phyloP scores from a whole-genome alignment of 371 early-diverging fungal species.

The Rhizopus stolonifer region DNA sequence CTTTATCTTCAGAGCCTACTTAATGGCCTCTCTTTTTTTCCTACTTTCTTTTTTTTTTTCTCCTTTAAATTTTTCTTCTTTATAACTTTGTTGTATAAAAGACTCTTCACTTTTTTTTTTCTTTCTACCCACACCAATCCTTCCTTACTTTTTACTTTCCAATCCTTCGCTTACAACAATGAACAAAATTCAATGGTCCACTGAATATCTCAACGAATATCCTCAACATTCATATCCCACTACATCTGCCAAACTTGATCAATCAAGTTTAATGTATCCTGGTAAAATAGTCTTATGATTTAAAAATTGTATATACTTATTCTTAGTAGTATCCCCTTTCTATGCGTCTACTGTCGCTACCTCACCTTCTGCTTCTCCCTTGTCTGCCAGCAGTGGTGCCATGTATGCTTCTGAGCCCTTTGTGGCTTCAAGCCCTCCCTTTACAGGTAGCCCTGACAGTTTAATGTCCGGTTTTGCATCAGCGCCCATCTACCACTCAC shows the following conservation, averaged over 20 bases:
- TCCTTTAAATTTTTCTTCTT: too few relatives aligned
- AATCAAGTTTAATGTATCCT: constrained; percentile 32
- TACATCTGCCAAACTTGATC: constrained; percentile 2
- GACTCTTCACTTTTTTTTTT: too few relatives aligned
- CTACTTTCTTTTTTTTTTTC: too few relatives aligned
- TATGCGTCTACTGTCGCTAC: constrained; percentile 11
- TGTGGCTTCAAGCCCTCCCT: constrained; percentile 5
- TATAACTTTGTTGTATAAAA: too few relatives aligned
- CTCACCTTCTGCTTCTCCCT: constrained; percentile 16
- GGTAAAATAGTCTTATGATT: constrained; percentile 20
- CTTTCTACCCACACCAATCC: too few relatives aligned
- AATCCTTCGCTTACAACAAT: too few relatives aligned
- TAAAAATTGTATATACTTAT: neutral
- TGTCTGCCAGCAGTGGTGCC: constrained; percentile 4
- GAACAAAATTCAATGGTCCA: constrained; percentile 4
- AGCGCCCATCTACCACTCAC: constrained; percentile 23
- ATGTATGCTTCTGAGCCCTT: constrained; percentile 11
- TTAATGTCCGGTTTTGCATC: constrained; percentile 26
- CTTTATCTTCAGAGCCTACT: too few relatives aligned
- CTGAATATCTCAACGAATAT: constrained; percentile 4
- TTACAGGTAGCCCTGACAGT: constrained; percentile 38
- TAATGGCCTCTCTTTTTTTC: too few relatives aligned
- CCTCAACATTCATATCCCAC: neutral
- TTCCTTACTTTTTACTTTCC: too few relatives aligned
- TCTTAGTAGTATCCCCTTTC: constrained; percentile 15